These are phyloP conservation scores for Maudiozyma turicensis DNA, from an alignment of 805 yeast genomes.

Conservation along the genomic window DNA sequence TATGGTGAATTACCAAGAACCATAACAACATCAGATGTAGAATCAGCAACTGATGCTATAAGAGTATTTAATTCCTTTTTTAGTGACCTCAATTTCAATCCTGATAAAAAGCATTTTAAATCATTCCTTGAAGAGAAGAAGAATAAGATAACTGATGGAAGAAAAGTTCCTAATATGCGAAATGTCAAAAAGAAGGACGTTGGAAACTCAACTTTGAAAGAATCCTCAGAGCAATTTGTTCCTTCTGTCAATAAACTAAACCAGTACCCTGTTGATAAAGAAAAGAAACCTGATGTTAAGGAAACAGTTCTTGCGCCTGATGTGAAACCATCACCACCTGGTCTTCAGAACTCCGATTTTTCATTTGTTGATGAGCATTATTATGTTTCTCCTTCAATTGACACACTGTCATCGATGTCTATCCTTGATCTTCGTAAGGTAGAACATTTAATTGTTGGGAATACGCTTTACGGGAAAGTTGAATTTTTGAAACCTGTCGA, in stretches of 20 bases:
- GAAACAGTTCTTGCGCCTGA: background rate
- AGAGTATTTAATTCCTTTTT: background rate
- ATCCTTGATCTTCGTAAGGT: conserved; percentile 58
- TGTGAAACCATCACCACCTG: conserved; percentile 35
- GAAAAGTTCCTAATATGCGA: background rate
- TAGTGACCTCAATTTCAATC: conserved; percentile 16
- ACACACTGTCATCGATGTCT: conserved; percentile 49
- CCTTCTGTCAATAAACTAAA: background rate
- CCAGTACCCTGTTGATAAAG: background rate
- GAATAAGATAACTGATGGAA: background rate
- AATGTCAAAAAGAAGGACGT: conserved; percentile 2
- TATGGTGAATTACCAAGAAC: no score
- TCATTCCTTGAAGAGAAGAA: conserved; percentile 20
- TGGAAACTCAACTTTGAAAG: background rate
- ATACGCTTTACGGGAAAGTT: conserved; percentile 60
- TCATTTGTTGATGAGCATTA: conserved; percentile 63
- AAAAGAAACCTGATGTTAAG: no score
- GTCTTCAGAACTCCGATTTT: conserved; percentile 30
- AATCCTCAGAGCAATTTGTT: background rate
- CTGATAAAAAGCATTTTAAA: conserved; percentile 24
- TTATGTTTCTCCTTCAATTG: conserved; percentile 74
- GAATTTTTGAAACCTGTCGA: conserved; percentile 79
- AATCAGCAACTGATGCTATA: background rate
- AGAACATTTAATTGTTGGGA: conserved; percentile 62
- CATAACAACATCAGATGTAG: background rate